phyloP scores from a whole-genome alignment of 2,329 filamentous ascomycete genomes.

The Leptosphaerulina australis region DNA sequence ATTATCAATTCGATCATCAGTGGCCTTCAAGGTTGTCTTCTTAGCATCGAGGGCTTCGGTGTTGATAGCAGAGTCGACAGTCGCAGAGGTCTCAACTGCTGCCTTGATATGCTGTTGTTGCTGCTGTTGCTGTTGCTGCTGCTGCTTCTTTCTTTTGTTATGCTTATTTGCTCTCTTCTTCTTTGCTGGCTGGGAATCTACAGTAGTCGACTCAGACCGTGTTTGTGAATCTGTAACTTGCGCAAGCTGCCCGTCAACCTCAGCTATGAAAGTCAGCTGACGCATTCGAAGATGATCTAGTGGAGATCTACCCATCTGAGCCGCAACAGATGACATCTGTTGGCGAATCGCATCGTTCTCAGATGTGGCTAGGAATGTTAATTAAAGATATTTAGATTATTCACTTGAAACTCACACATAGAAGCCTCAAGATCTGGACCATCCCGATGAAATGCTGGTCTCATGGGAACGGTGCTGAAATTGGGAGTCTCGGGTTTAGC shows the following conservation, averaged over 20 bases:
- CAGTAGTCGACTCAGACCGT: background rate
- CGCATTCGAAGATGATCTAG: too few species aligned
- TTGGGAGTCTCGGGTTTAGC: background rate
- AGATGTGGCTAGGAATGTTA: too few species aligned
- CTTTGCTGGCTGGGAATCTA: conserved; percentile 1
- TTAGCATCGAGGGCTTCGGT: background rate
- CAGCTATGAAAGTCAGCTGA: background rate
- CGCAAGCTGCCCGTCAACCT: background rate
- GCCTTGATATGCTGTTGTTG: background rate
- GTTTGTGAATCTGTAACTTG: background rate
- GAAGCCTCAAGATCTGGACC: too few species aligned
- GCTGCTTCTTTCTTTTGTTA: conserved; percentile 14
- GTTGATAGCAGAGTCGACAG: background rate
- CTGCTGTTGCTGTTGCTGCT: background rate
- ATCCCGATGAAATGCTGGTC: too few species aligned
- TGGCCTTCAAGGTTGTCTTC: background rate
- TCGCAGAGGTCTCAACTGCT: background rate
- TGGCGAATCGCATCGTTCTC: background rate
- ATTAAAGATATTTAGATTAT: too few species aligned
- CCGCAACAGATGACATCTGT: background rate
- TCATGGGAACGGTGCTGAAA: background rate
- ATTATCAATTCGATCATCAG: background rate
- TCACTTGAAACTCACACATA: too few species aligned
- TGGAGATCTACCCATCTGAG: background rate
- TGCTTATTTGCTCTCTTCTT: conserved; percentile 12